Evolutionary conservation across 1,284 basidiomycete genomes (phyloP), one percentile per base, ranked within the genome.

Genomic region (Stygiomarasmius scandens): DNA sequence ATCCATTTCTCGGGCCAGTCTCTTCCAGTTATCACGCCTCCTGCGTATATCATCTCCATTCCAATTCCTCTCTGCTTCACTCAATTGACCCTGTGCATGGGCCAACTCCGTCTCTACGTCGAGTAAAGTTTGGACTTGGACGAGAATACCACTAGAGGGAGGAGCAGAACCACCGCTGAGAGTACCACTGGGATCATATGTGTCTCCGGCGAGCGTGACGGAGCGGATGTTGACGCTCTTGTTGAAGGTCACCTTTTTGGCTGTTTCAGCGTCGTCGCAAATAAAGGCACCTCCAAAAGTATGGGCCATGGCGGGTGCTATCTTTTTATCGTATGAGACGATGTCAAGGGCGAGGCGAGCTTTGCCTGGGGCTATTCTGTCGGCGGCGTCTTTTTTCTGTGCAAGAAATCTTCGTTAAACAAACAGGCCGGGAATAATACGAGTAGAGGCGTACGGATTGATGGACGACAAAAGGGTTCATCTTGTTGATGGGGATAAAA

Each of bases 151-250:
- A 32, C 83, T 89, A 23, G 86, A 81, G 49, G 77, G 87, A 0
- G 95, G 92, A 1, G 93, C 89, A 4, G 95, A 87, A 11, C 97
- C 97, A 27, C 97, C 97, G 22, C 90, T 94, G 9, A 99, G 83
- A 0, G 93, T 96, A 2, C 97, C 97, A 2, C 91, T 92, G 0
- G 97, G 96, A 65, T 99, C 96, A 73, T 99, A 99, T 6, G 98
- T 87, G 67, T 99, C 97, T 16, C 97, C 97, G 24, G 95, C 90
- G 19, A 96, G 79, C 1, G 97, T 99, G 52, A 99, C 95, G 11
- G 92, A 95, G 58, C 89, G 89, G 60, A 91, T 85, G 14, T 82
- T 83, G 16, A 90, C 82, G 24, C 87, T 82, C 6, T 73, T 77
- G 23, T 80, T 74, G 76, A 98, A 99, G 0, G 97, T 98, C 43